These are phyloP conservation scores for Podaxis sp. DNA, from an alignment of 768 basidiomycete species.

Conservation along the genomic window DNA sequence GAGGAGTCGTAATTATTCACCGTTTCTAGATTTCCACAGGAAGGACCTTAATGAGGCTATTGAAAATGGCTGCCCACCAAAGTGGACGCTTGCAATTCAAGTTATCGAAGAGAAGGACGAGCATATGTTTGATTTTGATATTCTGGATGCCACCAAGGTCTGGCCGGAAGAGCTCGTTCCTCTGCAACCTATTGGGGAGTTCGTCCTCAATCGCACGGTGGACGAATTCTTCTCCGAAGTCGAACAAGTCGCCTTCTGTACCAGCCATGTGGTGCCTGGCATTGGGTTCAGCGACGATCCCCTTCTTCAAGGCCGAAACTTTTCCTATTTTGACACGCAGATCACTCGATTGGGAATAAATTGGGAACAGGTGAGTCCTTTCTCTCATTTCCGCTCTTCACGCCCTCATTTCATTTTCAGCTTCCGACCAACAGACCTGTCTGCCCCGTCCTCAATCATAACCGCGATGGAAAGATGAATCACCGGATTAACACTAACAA, in stretches of 20 bases:
- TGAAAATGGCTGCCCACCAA: conserved; percentile 60
- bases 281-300: conserved; percentile 77
- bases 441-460: conserved; percentile 68
- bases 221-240: conserved; percentile 83
- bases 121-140: conserved; percentile 82
- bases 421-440: conserved; percentile 81
- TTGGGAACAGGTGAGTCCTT: conserved; percentile 53
- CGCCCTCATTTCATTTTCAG: conserved; percentile 23
- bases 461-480: conserved; percentile 58
- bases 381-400: neutral
- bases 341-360: conserved; percentile 77
- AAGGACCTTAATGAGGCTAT: conserved; percentile 87
- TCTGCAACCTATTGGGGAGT: conserved; percentile 70
- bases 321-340: conserved; percentile 86
- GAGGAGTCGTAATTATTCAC: neutral
- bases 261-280: conserved; percentile 61
- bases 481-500: conserved; percentile 52
- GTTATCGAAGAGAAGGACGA: conserved; percentile 65
- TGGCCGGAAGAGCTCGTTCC: conserved; percentile 84
- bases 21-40: conserved; percentile 68
- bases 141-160: conserved; percentile 83
- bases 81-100: conserved; percentile 79
- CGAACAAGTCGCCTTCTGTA: conserved; percentile 90
- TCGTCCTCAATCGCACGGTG: conserved; percentile 58
- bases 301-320: conserved; percentile 79